Conservation (phyloP, 192 early-diverging fungal species). For the Coemansia sp. region DNA sequence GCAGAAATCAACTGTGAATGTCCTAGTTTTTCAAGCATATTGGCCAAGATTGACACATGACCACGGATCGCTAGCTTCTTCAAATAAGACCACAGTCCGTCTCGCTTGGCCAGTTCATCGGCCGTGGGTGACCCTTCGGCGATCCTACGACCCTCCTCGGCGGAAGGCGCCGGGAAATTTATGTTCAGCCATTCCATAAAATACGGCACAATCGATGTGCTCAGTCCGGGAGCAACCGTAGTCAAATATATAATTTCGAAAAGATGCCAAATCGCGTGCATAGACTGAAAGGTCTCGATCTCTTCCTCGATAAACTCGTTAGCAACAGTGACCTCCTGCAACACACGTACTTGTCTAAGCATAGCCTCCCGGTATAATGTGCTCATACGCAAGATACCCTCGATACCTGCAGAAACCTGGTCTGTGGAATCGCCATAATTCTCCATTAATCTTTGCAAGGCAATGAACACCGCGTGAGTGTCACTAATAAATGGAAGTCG, state of each 20-base stretch:
- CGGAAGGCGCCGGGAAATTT: slow-evolving; percentile 42
- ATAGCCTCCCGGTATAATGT: slow-evolving; percentile 50
- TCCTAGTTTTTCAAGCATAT: slow-evolving; percentile 30
- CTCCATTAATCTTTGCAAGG: slow-evolving; percentile 36
- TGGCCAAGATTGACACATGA: slow-evolving; percentile 26
- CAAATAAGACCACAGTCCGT: slow-evolving; percentile 37
- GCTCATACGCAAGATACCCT: slow-evolving; percentile 29
- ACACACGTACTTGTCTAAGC: slow-evolving; percentile 34
- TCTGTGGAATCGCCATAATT: not conserved
- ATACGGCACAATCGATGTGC: slow-evolving; percentile 24
- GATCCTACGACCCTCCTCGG: slow-evolving; percentile 30
- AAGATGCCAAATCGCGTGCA: slow-evolving; percentile 53
- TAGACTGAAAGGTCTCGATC: slow-evolving; percentile 33
- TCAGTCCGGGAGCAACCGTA: slow-evolving; percentile 28
- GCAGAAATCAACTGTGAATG: slow-evolving; percentile 13
- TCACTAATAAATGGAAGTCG: slow-evolving; percentile 44
- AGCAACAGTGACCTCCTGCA: slow-evolving; percentile 16
- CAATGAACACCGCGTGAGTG: slow-evolving; percentile 48
- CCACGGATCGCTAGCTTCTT: slow-evolving; percentile 41
- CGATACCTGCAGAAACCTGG: slow-evolving; percentile 10
- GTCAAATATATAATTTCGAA: slow-evolving; percentile 48
- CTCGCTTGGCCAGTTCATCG: slow-evolving; percentile 12
- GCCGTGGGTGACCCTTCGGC: slow-evolving; percentile 8
- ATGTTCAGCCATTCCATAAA: slow-evolving; percentile 54
- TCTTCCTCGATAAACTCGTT: slow-evolving; percentile 24